These are phyloP conservation scores for Adansonia madagascariensis DNA, from an alignment of 441 rosid species.

Conservation along the genomic window DNA sequence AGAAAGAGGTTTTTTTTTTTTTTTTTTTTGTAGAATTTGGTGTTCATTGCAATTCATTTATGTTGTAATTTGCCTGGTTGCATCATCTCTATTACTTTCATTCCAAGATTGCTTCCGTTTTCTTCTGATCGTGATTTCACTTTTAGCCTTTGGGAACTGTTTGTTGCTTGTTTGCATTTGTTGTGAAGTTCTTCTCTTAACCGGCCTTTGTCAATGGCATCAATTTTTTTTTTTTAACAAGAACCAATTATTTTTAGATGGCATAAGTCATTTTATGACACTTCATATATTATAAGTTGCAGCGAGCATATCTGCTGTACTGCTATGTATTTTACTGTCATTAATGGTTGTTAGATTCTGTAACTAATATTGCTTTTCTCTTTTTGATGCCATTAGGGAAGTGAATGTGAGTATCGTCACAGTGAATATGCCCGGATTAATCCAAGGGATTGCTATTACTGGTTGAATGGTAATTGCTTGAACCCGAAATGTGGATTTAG, in stretches of 20 bases:
- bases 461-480: slow-evolving; percentile 94
- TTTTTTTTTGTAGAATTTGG: neutral
- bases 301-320: neutral
- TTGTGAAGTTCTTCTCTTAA: neutral
- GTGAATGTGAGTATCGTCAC: slow-evolving; percentile 96
- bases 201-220: neutral
- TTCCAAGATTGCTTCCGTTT: neutral
- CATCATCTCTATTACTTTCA: neutral
- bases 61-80: neutral
- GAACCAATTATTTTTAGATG: neutral
- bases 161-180: neutral
- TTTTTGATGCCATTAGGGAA: slow-evolving; percentile 56
- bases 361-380: slow-evolving; percentile 12
- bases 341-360: neutral
- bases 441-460: slow-evolving; percentile 92
- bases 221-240: neutral
- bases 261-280: neutral
- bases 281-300: neutral
- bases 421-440: slow-evolving; percentile 94
- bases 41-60: neutral
- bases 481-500: slow-evolving; percentile 91
- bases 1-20: neutral
- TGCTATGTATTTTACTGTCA: neutral
- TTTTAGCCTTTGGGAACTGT: neutral
- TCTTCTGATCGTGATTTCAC: neutral